Evolutionary conservation across 306 rosid genomes (phyloP), one percentile per base, ranked within the genome.

Genomic region (Acmispon strigosus): DNA sequence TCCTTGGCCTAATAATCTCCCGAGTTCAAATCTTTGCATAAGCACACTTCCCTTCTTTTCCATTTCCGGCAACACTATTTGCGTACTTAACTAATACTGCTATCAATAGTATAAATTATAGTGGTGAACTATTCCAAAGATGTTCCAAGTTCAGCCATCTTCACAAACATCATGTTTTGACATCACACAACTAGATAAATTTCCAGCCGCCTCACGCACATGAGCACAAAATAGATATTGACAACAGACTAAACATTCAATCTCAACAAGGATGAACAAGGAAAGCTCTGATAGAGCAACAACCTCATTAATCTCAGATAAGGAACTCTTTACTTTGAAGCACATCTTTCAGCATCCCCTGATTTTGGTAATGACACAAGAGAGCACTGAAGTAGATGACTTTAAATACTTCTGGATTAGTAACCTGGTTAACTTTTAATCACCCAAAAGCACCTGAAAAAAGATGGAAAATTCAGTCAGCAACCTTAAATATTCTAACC

Each of bases 311-410:
- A 72, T 51, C 60, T 66, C 74, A 60, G 73, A 78, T 73, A 81
- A 69, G 66, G 85, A 88, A 53, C 50, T 77, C 75, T 83, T 77
- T 5, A 80, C 82, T 77, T 76, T 57, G 55, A 94, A 73, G 84
- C 95, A 87, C 99, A 94, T 94, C 88, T 89, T 94, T 84, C 97
- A 70, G 97, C 99, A 94, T 94, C 85, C 97, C 98, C 90, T 71
- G 73, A 70, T 62, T 42, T 76, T 80, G 83, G 78, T 59, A 69
- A 53, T 68, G 70, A 74, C 76, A 66, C 87, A 57, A 67, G 59
- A 76, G 72, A 83, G 68, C 17, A 66, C 53, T 22, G 44, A 68
- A 13, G 63, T 63, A 52, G 67, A 45, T 10, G 51, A 39, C 56
- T 59, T 19, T 45, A 56, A 52, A 41, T 61, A 57, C 52, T 39